Percentiles rank a stretch among this genome's conserved stretches.
Conservation (phyloP, 192 early-diverging fungal species). For the Backusella parvicylindrica region DNA sequence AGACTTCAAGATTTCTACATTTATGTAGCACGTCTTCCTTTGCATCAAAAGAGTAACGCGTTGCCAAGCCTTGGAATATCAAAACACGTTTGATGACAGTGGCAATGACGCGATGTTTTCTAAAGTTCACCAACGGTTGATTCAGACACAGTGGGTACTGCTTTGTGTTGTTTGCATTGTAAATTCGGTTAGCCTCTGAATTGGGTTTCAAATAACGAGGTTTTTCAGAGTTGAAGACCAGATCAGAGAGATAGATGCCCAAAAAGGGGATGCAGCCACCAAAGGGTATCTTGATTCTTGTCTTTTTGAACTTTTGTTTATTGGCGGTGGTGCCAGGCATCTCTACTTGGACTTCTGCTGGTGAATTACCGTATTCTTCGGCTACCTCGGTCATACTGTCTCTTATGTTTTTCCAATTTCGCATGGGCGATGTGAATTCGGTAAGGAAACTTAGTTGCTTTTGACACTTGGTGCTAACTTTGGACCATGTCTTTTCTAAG, state of each 20-base stretch:
- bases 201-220: slow-evolving; percentile 30
- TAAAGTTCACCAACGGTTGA: slow-evolving; percentile 52
- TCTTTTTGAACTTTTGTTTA: slow-evolving; percentile 20
- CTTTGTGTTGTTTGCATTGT: slow-evolving; percentile 6
- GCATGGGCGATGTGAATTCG: slow-evolving; percentile 50
- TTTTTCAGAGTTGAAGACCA: slow-evolving; percentile 55
- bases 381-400: slow-evolving; percentile 53
- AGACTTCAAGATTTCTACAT: slow-evolving; percentile 23
- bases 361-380: slow-evolving; percentile 49
- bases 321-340: slow-evolving; percentile 15
- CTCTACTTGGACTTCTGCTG: slow-evolving; percentile 34
- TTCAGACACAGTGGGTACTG: slow-evolving; percentile 5
- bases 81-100: slow-evolving; percentile 56
- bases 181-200: background rate
- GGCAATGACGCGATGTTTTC: slow-evolving; percentile 54
- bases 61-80: slow-evolving; percentile 48
- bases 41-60: slow-evolving; percentile 46
- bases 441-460: slow-evolving; percentile 44
- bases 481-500: slow-evolving; percentile 52
- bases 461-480: slow-evolving; percentile 38
- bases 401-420: slow-evolving; percentile 57
- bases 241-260: slow-evolving; percentile 56
- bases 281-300: slow-evolving; percentile 36
- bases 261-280: slow-evolving; percentile 61
- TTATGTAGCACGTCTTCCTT: slow-evolving; percentile 34